Conservation (phyloP, 164 flowering plant species). For the Macadamia integrifolia region DNA sequence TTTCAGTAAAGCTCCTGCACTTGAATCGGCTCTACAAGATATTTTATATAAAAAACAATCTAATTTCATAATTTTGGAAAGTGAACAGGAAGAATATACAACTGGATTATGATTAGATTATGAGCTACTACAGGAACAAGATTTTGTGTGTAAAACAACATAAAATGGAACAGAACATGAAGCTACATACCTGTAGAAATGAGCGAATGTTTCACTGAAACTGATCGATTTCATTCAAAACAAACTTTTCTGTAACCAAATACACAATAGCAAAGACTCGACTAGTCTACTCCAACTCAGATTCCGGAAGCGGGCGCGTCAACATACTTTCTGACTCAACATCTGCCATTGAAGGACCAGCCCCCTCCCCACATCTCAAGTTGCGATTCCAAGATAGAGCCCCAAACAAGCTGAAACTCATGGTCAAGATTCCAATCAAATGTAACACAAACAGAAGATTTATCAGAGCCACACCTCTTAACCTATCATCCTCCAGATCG, state of each 20-base stretch:
- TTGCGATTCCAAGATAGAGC: slow-evolving; percentile 32
- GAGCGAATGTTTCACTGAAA: slow-evolving; percentile 7
- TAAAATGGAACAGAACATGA: slow-evolving; percentile 5
- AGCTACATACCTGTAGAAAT: slow-evolving; percentile 12
- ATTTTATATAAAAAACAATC: not conserved
- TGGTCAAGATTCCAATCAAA: slow-evolving; percentile 35
- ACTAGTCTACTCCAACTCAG: slow-evolving; percentile 46
- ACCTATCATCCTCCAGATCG: slow-evolving; percentile 64
- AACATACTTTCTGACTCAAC: slow-evolving; percentile 40
- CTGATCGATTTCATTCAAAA: not conserved
- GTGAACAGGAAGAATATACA: not conserved
- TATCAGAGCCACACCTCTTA: slow-evolving; percentile 63
- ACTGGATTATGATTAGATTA: not conserved
- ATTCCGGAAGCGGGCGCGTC: slow-evolving; percentile 37
- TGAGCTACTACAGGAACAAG: no score
- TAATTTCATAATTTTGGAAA: not conserved
- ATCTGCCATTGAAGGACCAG: slow-evolving; percentile 40
- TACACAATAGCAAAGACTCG: slow-evolving; percentile 10
- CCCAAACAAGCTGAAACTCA: slow-evolving; percentile 37
- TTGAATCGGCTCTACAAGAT: not conserved
- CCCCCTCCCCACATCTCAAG: slow-evolving; percentile 40
- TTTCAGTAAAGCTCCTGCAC: not conserved
- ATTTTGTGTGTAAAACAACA: not conserved
- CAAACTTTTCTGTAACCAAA: slow-evolving; percentile 1
- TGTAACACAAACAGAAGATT: slow-evolving; percentile 61